Conservation (phyloP, 306 rosid genomes). For the Myrica gale region DNA sequence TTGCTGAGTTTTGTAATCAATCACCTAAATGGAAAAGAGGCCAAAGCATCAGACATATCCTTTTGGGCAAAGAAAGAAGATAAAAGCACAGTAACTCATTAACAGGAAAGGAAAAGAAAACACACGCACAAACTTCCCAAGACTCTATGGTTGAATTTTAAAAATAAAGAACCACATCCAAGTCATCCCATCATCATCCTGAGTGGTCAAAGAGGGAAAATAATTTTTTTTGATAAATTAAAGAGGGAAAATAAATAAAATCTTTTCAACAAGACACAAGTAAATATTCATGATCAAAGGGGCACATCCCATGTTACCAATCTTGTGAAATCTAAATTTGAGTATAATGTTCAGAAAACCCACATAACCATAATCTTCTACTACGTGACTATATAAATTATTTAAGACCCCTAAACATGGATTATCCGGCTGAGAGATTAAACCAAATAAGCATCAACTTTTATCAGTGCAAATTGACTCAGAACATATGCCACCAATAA, state of each 20-base stretch:
- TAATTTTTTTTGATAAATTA: too few relatives aligned
- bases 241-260: constrained; percentile 8
- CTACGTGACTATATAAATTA: background rate
- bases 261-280: constrained; percentile 5
- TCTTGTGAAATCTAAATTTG: background rate
- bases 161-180: constrained; percentile 4
- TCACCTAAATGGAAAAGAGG: constrained; percentile 58
- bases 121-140: background rate
- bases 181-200: constrained; percentile 4
- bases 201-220: background rate
- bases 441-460: constrained; percentile 1
- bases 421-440: background rate
- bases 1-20: constrained; percentile 95
- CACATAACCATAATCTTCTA: background rate
- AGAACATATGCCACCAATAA: background rate
- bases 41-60: constrained; percentile 20
- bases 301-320: background rate
- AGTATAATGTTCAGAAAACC: background rate
- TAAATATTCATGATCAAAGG: constrained; percentile 1
- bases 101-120: constrained; percentile 10
- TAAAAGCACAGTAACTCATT: constrained; percentile 13
- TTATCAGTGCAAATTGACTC: constrained; percentile 7
- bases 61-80: background rate
- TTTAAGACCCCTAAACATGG: background rate
- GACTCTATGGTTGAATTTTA: background rate